phyloP scores from a whole-genome alignment of 768 basidiomycete species.

The Mycena belliarum region DNA sequence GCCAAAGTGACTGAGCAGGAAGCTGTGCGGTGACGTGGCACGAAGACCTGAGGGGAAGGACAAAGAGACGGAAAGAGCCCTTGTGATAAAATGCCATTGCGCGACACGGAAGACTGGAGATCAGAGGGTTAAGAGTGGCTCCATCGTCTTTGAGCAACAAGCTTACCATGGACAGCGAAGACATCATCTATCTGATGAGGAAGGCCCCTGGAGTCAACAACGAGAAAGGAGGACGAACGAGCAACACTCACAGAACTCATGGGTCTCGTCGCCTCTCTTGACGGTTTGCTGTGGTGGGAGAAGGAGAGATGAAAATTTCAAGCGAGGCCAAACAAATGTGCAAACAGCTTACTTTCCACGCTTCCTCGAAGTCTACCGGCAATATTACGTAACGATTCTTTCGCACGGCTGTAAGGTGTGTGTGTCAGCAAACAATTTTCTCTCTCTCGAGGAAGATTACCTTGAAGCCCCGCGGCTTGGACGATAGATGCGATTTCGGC shows the following conservation, averaged over 20 bases:
- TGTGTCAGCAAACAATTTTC: neutral
- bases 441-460: constrained; percentile 35
- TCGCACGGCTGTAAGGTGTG: constrained; percentile 73
- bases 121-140: neutral
- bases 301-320: constrained; percentile 36
- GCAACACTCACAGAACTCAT: constrained; percentile 86
- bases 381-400: constrained; percentile 98
- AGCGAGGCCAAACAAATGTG: constrained; percentile 31
- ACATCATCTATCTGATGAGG: constrained; percentile 33
- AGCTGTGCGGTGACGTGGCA: neutral
- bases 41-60: too few relatives aligned
- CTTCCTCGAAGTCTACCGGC: constrained; percentile 97
- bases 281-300: constrained; percentile 78
- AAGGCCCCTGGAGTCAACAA: constrained; percentile 5
- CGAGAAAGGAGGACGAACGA: constrained; percentile 21
- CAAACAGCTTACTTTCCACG: constrained; percentile 94
- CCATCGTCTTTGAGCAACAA: constrained; percentile 21
- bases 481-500: constrained; percentile 96
- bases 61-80: too few relatives aligned
- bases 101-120: constrained; percentile 3
- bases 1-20: constrained; percentile 84
- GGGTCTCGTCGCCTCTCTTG: constrained; percentile 94
- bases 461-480: constrained; percentile 97
- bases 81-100: constrained; percentile 5
- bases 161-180: constrained; percentile 22